phyloP scores from a whole-genome alignment of 2,329 filamentous ascomycete genomes.

The Fusarium devonianum region DNA sequence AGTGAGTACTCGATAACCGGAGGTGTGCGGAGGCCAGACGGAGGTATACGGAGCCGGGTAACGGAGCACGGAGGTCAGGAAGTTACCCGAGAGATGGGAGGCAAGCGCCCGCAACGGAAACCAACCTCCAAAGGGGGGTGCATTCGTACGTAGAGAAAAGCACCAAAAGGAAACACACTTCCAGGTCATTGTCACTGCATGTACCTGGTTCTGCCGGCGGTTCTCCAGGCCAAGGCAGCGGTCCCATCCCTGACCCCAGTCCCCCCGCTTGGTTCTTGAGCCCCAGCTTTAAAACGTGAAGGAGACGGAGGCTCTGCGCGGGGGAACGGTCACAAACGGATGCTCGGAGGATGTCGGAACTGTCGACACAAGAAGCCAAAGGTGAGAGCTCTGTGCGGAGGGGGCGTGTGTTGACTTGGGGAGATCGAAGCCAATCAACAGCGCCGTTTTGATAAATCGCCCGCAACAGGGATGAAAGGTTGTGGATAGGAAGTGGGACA shows the following conservation, averaged over 20 bases:
- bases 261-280: constrained; percentile 29
- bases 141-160: constrained; percentile 15
- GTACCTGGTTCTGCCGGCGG: constrained; percentile 5
- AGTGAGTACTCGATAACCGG: too few relatives aligned
- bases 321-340: constrained; percentile 35
- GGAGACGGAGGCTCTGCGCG: constrained; percentile 35
- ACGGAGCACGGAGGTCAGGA: constrained; percentile 37
- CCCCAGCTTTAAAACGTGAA: constrained; percentile 39
- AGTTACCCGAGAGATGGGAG: constrained; percentile 38
- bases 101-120: constrained; percentile 36
- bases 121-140: constrained; percentile 12
- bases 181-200: constrained; percentile 3
- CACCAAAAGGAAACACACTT: constrained; percentile 6
- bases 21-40: constrained; percentile 26
- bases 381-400: constrained; percentile 11
- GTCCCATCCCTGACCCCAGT: constrained; percentile 18
- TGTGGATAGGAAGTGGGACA: constrained; percentile 22
- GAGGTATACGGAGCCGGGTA: constrained; percentile 26
- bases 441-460: background rate
- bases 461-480: background rate
- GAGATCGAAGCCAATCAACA: constrained; percentile 26
- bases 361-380: constrained; percentile 10
- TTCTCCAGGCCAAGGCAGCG: constrained; percentile 8
- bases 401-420: constrained; percentile 22
- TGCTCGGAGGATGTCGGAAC: constrained; percentile 36